Base-by-base conservation (phyloP, 495 filamentous ascomycete genomes). In the Glonium stellatum region DNA sequence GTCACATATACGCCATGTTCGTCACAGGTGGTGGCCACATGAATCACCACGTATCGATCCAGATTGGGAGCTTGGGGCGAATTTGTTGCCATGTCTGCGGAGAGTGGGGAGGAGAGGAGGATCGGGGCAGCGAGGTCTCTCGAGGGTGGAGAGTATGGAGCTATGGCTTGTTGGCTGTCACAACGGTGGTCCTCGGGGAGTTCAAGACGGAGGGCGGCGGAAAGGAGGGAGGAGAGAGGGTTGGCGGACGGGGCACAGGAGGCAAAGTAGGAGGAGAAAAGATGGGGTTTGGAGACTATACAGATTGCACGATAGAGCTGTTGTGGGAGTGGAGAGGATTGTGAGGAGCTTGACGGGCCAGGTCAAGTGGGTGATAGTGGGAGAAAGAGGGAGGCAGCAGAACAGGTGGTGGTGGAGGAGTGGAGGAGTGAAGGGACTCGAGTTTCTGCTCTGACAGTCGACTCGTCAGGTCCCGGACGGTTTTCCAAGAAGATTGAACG, bases 1-100 rank as follows among this genome's bases (percentile, higher is more conserved):
- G 95, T 97, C 54, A 98, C 93, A 76, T 97, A 98, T 58, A 98
- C 95, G 59, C 93, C 93, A 76, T 98, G 93, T 70, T 98, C 93
- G 74, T 97, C 93, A 76, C 93, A 97, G 64, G 93, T 98, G 34
- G 95, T 98, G 60, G 95, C 93, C 66, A 97, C 92, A 76, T 97
- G 93, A 71, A 97, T 93, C 68, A 98, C 89, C 63, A 96, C 87
- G 73, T 95, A 97, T 69, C 91, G 87, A 78, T 97, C 93, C 76
- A 92, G 84, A 77, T 87, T 89, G 60, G 78, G 77, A 54, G 69
- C 65, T 52, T 68, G 69, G 37, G 61, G 60, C 39, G 62, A 60
- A 9, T 59, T 60, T 57, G 64, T 71, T 19, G 75, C 67, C 75
- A 77, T 77, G 9, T 27, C 5, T 55, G 36, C 10, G 36, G 51